phyloP scores from a whole-genome alignment of 164 flowering plant species.

The Kingdonia uniflora region DNA sequence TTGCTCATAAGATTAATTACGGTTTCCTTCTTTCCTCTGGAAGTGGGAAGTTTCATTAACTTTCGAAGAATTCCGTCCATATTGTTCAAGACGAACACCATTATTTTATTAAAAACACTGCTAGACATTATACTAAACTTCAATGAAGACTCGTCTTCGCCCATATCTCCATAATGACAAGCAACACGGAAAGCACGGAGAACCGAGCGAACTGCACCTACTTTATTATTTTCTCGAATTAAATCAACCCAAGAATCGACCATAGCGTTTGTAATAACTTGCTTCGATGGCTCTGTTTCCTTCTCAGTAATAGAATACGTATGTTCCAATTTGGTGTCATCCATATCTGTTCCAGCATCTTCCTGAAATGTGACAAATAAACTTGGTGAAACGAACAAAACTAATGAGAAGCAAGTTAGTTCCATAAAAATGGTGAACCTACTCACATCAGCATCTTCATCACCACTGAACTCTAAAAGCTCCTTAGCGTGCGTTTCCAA shows the following conservation, averaged over 20 bases:
- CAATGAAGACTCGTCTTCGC: slow-evolving; percentile 32
- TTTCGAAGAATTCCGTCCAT: slow-evolving; percentile 82
- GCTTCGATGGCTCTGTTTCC: slow-evolving; percentile 25
- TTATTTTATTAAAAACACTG: slow-evolving; percentile 75
- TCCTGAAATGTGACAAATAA: slow-evolving; percentile 18
- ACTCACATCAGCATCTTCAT: slow-evolving; percentile 70
- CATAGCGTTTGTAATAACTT: slow-evolving; percentile 61
- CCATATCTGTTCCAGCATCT: slow-evolving; percentile 30
- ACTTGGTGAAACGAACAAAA: background rate
- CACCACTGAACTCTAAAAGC: slow-evolving; percentile 69
- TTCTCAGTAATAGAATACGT: slow-evolving; percentile 13
- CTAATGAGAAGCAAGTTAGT: background rate
- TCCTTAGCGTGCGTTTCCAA: slow-evolving; percentile 76
- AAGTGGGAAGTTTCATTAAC: slow-evolving; percentile 50
- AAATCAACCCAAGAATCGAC: slow-evolving; percentile 72
- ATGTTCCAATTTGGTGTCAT: slow-evolving; percentile 14
- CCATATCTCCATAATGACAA: slow-evolving; percentile 90
- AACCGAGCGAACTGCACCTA: slow-evolving; percentile 59
- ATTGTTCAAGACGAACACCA: slow-evolving; percentile 63
- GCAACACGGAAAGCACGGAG: slow-evolving; percentile 69
- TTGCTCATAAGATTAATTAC: slow-evolving; percentile 38
- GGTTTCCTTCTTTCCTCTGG: slow-evolving; percentile 82
- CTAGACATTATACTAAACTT: slow-evolving; percentile 66
- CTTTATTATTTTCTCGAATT: slow-evolving; percentile 34
- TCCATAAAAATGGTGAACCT: background rate